Base-by-base conservation (phyloP, 2,329 filamentous ascomycete genomes). In the Aspergillus fumigatiaffinis region DNA sequence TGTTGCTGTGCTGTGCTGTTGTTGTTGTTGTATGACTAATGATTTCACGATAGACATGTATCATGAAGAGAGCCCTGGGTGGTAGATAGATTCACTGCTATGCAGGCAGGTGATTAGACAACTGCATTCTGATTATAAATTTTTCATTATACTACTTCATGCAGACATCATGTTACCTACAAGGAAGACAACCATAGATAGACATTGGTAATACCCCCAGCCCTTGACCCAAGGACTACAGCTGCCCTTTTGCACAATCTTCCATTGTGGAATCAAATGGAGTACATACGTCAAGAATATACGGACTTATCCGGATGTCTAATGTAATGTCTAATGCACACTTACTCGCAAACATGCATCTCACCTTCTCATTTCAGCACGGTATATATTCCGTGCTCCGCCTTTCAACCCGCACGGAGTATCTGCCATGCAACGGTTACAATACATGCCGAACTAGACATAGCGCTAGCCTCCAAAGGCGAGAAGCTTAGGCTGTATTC, bases 21-120 rank as follows among this genome's bases (percentile, higher is more conserved):
- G 29, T 52, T 54, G 28, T 64, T 66, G 61, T 63, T 73, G 64
- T 70, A 73, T 59, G 69, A 73, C 64, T 73, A 71, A 73, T 64
- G 70, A 73, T 64, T 67, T 71, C 64, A 73, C 68, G 71, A 73
- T 73, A 73, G 68, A 72, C 60, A 72, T 72, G 69, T 68, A 72
- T 73, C 64, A 71, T 68, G 66, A 68, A 50, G 20, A 23, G 50
- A 50, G 50, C 9, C 17, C n/a, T 10, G 23, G 26, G n/a, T 47
- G 57, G 55, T 52, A 58, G 53, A 35, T 55, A 52, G 32, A 35
- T 17, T 14, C 3, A n/a, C 48, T 29, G 48, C 49, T 29, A 29
- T 50, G 12, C 42, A 49, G 29, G 25, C 51, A 26, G 20, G 12
- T 20, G 48, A 12, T 28, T 50, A 50, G 48, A 50, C 41, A 44